Conservation (phyloP, 2,329 filamentous ascomycete species). For the Hymenoscyphus occultus region DNA sequence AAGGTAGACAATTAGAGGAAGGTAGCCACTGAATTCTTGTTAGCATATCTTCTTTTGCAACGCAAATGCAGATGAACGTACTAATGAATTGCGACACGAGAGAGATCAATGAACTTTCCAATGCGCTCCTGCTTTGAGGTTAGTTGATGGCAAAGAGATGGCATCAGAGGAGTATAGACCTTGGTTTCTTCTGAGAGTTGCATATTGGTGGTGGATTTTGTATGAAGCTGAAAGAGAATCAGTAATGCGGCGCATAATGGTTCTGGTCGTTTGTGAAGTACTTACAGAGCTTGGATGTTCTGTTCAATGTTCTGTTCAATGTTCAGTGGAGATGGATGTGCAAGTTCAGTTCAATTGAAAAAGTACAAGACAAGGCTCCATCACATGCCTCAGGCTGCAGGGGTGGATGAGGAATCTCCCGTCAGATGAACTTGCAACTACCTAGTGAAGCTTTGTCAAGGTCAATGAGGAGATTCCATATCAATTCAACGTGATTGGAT, state of each 20-base stretch:
- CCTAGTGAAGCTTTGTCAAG: background rate
- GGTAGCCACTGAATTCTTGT: constrained; percentile 70
- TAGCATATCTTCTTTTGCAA: constrained; percentile 31
- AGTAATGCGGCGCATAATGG: constrained; percentile 7
- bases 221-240: constrained; percentile 18
- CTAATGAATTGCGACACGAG: constrained; percentile 94
- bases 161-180: constrained; percentile 48
- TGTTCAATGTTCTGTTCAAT: background rate
- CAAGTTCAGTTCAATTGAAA: background rate
- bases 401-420: background rate
- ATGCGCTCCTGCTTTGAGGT: constrained; percentile 77
- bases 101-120: constrained; percentile 91
- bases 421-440: background rate
- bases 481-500: background rate
- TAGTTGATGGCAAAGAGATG: constrained; percentile 17
- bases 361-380: background rate
- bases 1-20: constrained; percentile 94
- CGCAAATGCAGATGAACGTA: constrained; percentile 46
- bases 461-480: background rate
- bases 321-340: background rate
- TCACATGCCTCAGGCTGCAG: background rate
- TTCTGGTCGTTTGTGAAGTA: background rate
- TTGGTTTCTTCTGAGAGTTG: constrained; percentile 93
- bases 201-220: constrained; percentile 29
- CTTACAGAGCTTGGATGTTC: constrained; percentile 17